These are phyloP conservation scores for Prototheca wickerhamii DNA, from an alignment of 163 green algal species.

Conservation along the genomic window DNA sequence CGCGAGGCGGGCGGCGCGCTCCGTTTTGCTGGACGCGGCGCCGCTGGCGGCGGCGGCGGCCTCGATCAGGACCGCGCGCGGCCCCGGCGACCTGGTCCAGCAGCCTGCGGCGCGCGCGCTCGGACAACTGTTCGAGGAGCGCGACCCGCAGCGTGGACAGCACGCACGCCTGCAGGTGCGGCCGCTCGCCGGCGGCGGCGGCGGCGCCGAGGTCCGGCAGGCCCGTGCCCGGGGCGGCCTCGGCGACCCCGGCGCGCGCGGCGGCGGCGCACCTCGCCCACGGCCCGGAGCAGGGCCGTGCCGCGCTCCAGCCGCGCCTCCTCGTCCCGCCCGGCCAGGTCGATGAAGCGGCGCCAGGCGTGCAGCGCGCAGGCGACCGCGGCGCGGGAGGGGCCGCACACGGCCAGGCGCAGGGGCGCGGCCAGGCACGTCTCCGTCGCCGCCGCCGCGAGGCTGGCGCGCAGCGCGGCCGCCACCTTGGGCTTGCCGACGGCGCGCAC, in stretches of 20 bases:
- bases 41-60: constrained; percentile 15
- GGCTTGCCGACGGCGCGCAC: constrained; percentile 16
- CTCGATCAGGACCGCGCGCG: constrained; percentile 8
- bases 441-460: constrained; percentile 24
- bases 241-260: background rate
- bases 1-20: constrained; percentile 9
- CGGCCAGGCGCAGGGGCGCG: constrained; percentile 46
- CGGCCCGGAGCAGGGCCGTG: background rate
- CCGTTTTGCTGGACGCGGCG: constrained; percentile 6
- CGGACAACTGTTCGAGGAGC: constrained; percentile 62
- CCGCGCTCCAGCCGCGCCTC: constrained; percentile 37
- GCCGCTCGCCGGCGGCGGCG: constrained; percentile 55
- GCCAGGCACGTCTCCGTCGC: constrained; percentile 39
- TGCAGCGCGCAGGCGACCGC: constrained; percentile 38
- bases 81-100: constrained; percentile 43
- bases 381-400: constrained; percentile 22
- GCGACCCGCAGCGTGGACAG: constrained; percentile 68
- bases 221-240: constrained; percentile 3
- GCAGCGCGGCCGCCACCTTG: constrained; percentile 17
- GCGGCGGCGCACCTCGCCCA: background rate
- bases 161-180: constrained; percentile 60
- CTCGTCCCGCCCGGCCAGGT: constrained; percentile 11
- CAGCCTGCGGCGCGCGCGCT: constrained; percentile 61
- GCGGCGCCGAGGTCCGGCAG: constrained; percentile 39
- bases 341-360: constrained; percentile 53